phyloP scores from a whole-genome alignment of 163 green algal genomes.

The Volvox carteri region DNA sequence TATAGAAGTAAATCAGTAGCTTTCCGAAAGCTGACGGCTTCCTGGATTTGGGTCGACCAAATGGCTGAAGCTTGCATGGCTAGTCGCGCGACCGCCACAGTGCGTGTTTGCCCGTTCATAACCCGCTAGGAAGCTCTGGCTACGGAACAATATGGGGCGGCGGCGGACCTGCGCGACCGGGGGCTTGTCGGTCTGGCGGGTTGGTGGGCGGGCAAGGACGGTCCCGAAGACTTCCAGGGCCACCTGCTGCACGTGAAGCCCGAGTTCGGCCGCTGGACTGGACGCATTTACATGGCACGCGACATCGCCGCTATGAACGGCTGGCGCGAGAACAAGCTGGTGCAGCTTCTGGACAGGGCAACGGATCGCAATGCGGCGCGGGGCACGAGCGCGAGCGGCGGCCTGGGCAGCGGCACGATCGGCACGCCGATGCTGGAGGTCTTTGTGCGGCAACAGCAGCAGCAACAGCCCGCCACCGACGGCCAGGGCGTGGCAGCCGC shows the following conservation, averaged over 20 bases:
- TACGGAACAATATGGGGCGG: constrained; percentile 81
- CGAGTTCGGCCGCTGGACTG: constrained; percentile 80
- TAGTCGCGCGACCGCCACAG: too few species aligned
- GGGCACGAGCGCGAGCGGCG: neutral
- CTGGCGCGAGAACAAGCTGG: constrained; percentile 52
- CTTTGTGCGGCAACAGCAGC: constrained; percentile 59
- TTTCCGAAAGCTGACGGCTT: too few species aligned
- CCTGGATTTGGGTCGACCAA: too few species aligned
- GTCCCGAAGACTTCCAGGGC: constrained; percentile 72
- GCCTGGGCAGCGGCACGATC: constrained; percentile 40
- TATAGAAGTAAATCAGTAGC: too few species aligned
- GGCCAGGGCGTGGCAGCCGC: too few species aligned
- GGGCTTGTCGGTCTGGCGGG: constrained; percentile 72
- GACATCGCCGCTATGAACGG: constrained; percentile 68
- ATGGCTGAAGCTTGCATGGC: too few species aligned
- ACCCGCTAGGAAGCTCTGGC: constrained; percentile 71
- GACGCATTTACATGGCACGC: constrained; percentile 61
- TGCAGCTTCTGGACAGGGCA: constrained; percentile 38
- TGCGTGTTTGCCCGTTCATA: too few species aligned
- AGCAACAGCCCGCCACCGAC: too few species aligned
- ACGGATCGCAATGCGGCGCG: neutral
- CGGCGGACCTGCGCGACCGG: constrained; percentile 80
- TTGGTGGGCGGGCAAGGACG: constrained; percentile 82
- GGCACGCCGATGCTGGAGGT: constrained; percentile 69
- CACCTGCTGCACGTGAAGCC: constrained; percentile 79